Evolutionary conservation across 257 asterid species (phyloP), one percentile per base, ranked within the genome.

Genomic region (Anisodus tanguticus): DNA sequence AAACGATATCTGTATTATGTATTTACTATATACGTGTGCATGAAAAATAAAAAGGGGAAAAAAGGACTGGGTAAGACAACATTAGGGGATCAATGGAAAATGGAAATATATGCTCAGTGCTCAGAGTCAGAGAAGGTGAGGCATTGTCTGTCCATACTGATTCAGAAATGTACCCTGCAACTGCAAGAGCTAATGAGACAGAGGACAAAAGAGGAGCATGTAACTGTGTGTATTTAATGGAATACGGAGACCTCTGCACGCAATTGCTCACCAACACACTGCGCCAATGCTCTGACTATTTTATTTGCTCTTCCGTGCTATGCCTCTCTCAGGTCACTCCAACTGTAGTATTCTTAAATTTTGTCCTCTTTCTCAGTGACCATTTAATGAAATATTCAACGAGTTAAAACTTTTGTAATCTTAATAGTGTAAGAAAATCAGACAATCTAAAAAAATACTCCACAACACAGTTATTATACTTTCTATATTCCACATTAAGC

Each of bases 211-310:
- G 57, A 70, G 57, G 11, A 51, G 7, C 9, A 6, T 9, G 26
- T 8, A 81, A 35, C 26, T 11, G 45, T 54, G 6, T 69, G 80
- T 84, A 83, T 79, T 87, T 47, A 85, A 82, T 84, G 86, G 82
- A 82, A 66, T 67, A 16, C 51, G 79, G 68, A 80, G 19, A 80
- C 1, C 62, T 26, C 41, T 81, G 83, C 86, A 88, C 87, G 90
- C 87, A 88, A 88, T 83, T 58, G 84, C 22, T 57, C 68, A 37
- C 70, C 82, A 60, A 69, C 85, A 12, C 64, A 81, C 85, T 87
- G 84, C 83, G 35, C 35, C 2, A 31, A 31, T 31, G 35, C 45
- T 64, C 82, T 81, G 8, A 55, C 60, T 41, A 41, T 41, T 41
- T 41, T 55, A 55, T 55, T 55, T 55, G 83, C 71, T 62, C 70